Conservation (phyloP, 2,329 filamentous ascomycete genomes). For the Triangularia verruculosa region DNA sequence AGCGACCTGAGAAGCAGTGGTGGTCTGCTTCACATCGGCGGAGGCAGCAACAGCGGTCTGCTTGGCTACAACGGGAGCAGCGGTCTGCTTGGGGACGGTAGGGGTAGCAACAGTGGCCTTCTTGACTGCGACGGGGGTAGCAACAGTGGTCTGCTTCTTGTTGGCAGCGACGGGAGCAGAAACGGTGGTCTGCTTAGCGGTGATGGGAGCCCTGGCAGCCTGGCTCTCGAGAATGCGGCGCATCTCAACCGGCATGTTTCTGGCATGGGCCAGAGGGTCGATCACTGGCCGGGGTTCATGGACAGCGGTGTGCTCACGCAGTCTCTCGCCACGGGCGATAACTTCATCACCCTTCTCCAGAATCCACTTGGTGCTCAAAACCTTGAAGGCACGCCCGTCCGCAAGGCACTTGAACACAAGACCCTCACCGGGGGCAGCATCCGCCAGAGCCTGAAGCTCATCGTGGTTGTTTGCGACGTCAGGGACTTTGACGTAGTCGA, state of each 20-base stretch:
- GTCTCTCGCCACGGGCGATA: background rate
- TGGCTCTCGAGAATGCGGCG: too few species aligned
- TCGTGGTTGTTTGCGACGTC: slow-evolving; percentile 22
- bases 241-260: too few species aligned
- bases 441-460: slow-evolving; percentile 26
- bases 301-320: background rate
- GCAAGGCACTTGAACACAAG: slow-evolving; percentile 30
- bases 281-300: background rate
- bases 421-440: slow-evolving; percentile 26
- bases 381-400: slow-evolving; percentile 31
- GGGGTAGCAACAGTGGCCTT: background rate
- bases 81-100: too few species aligned
- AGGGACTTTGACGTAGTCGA: slow-evolving; percentile 26
- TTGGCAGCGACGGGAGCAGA: background rate
- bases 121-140: background rate
- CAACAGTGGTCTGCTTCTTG: background rate
- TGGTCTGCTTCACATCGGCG: too few species aligned
- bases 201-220: background rate
- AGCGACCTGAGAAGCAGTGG: too few species aligned
- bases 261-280: too few species aligned
- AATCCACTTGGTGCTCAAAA: slow-evolving; percentile 26
- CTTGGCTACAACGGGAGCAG: background rate
- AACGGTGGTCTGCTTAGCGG: background rate
- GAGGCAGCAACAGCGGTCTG: too few species aligned
- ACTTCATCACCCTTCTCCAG: slow-evolving; percentile 18